phyloP scores from a whole-genome alignment of 1,139 yeast genomes.

The Pichia sp. region DNA sequence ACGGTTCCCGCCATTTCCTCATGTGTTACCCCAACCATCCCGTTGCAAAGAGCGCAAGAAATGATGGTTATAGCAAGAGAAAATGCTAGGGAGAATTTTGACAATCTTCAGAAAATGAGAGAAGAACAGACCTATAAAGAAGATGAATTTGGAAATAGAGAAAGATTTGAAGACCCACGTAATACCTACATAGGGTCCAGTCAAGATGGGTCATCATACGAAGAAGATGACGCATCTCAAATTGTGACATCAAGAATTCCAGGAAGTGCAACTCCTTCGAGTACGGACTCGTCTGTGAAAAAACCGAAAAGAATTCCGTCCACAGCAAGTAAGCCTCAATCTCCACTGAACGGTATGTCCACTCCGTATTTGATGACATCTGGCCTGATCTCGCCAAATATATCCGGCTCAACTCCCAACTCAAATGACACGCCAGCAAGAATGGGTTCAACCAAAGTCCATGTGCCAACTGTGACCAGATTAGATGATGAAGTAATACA shows the following conservation, averaged over 20 bases:
- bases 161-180: conserved; percentile 7
- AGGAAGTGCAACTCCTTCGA: conserved; percentile 21
- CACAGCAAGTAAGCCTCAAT: conserved; percentile 25
- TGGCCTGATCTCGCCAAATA: conserved; percentile 41
- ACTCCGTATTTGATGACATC: conserved; percentile 60
- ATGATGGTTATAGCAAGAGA: conserved; percentile 77
- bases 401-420: neutral
- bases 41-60: conserved; percentile 81
- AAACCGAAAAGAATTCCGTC: conserved; percentile 21
- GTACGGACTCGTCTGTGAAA: conserved; percentile 16
- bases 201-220: conserved; percentile 16
- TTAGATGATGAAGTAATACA: conserved; percentile 22
- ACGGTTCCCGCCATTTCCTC: conserved; percentile 91
- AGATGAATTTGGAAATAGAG: neutral
- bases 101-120: conserved; percentile 40
- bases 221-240: conserved; percentile 21
- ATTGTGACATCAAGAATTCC: conserved; percentile 7
- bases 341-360: conserved; percentile 43
- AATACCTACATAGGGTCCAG: conserved; percentile 8
- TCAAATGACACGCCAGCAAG: conserved; percentile 16
- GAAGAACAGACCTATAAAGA: conserved; percentile 27
- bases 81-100: conserved; percentile 61
- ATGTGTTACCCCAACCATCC: conserved; percentile 90
- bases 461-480: conserved; percentile 33
- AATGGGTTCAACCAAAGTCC: conserved; percentile 26